phyloP scores from a whole-genome alignment of 2,329 filamentous ascomycete genomes.

The Phialophora tarda region DNA sequence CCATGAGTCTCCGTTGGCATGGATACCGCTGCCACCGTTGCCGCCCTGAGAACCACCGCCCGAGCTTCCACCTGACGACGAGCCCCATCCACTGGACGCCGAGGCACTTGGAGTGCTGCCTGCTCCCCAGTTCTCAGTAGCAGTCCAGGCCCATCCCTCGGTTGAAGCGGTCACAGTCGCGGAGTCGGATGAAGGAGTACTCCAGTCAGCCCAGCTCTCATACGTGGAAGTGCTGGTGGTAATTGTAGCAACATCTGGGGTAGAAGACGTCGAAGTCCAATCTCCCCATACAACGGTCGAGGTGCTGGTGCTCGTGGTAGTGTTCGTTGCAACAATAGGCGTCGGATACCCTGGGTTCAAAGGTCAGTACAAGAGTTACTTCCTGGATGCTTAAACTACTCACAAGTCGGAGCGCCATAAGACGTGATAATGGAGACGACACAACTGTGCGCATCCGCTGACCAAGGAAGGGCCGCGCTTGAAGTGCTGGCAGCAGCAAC shows the following conservation, averaged over 20 bases:
- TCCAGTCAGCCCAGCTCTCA: slow-evolving; percentile 31
- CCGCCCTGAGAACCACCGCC: slow-evolving; percentile 26
- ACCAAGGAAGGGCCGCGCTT: neutral
- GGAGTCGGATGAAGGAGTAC: slow-evolving; percentile 14
- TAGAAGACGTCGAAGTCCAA: slow-evolving; percentile 34
- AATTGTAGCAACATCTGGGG: slow-evolving; percentile 41
- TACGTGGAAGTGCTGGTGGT: slow-evolving; percentile 40
- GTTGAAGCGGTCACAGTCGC: slow-evolving; percentile 17
- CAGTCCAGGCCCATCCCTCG: neutral
- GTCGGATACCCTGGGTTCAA: slow-evolving; percentile 34
- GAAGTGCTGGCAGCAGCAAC: slow-evolving; percentile 15
- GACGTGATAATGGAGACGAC: slow-evolving; percentile 34
- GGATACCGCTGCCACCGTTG: slow-evolving; percentile 35
- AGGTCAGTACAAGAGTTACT: neutral
- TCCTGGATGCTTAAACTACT: slow-evolving; percentile 13
- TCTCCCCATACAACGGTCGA: slow-evolving; percentile 36
- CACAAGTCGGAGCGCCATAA: slow-evolving; percentile 38
- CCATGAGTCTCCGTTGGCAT: slow-evolving; percentile 59
- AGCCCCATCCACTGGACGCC: slow-evolving; percentile 21
- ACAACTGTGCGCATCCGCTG: slow-evolving; percentile 25
- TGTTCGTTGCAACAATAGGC: slow-evolving; percentile 18
- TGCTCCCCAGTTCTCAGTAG: neutral
- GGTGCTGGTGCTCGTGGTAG: slow-evolving; percentile 34
- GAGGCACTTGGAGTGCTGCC: slow-evolving; percentile 11
- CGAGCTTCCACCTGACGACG: slow-evolving; percentile 31